Evolutionary conservation across 768 basidiomycete genomes (phyloP), one percentile per base, ranked within the genome.

Genomic region (Termitomyces sp.): DNA sequence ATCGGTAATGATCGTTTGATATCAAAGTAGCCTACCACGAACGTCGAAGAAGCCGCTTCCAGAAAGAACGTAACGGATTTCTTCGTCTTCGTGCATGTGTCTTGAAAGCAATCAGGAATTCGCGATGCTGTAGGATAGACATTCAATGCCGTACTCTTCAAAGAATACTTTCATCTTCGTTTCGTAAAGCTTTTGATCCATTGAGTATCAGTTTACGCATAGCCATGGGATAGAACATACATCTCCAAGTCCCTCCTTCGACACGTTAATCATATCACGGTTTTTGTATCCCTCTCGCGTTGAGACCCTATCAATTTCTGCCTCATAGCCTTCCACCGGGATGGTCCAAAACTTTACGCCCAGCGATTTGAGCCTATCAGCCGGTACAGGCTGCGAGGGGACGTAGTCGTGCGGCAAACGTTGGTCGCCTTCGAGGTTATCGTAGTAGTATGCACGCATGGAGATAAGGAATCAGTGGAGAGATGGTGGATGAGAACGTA

Each of bases 41-140:
- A 98, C 83, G 65, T 98, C 95, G 68, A 97, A 98, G 78, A 86
- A 98, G 0, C 93, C 95, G 39, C 83, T 85, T n/a, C 95, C 95
- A 0, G 81, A 78, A 42, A 93, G 79, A 65, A 95, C 85, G 66
- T 91, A 98, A 8, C 95, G 80, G 67, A 95, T 96, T 73, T 98
- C 95, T 67, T 98, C 95, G 66, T 97, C 95, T 71, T 97, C 93
- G 66, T 97, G 95, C 78, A 98, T 82, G 66, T 97, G 94, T 66
- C 91, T 92, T 63, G 22, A 59, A 36, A 44, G 44, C 15, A 20
- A 27, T 57, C 27, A 54, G 20, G 37, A n/a, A 20, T 22, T 30
- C 15, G 18, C 33, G 20, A 47, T 37, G 22, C 30, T 27, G 33
- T 31, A 45, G 20, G 45, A 44, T 37, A 39, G n/a, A 37, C 30